phyloP scores from a whole-genome alignment of 176 grass and related monocot species.

The Triticum aestivum region DNA sequence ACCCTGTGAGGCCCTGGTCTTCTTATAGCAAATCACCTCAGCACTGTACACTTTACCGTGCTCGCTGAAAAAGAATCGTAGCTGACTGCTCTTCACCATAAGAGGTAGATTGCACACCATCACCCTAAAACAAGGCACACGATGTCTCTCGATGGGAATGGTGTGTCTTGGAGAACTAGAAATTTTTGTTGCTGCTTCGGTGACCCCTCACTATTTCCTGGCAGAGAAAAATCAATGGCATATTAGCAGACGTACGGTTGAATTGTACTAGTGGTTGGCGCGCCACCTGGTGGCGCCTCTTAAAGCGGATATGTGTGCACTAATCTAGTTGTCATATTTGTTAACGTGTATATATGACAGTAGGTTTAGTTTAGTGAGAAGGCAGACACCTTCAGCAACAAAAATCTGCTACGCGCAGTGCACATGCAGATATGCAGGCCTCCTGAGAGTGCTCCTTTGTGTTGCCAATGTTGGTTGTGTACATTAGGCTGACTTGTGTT shows the following conservation, averaged over 20 bases:
- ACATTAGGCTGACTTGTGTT: too few relatives aligned
- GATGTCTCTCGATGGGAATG: not conserved
- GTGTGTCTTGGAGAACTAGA: not conserved
- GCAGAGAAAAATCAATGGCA: not conserved
- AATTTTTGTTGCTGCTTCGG: not conserved
- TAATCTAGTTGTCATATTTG: too few relatives aligned
- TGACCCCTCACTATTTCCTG: not conserved
- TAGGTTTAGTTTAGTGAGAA: too few relatives aligned
- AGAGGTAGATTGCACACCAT: not conserved
- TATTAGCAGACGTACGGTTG: not conserved
- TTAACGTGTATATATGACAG: too few relatives aligned
- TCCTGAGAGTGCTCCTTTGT: too few relatives aligned
- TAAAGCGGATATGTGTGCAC: too few relatives aligned
- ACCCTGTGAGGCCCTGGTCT: not conserved
- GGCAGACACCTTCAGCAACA: too few relatives aligned
- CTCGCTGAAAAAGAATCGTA: not conserved
- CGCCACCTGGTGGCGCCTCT: too few relatives aligned
- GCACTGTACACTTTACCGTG: not conserved
- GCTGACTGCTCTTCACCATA: not conserved
- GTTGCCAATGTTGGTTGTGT: too few relatives aligned
- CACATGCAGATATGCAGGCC: too few relatives aligned
- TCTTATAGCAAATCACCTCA: not conserved
- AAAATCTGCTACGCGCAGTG: too few relatives aligned
- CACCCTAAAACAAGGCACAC: not conserved
- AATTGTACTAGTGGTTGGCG: too few relatives aligned